phyloP scores from a whole-genome alignment of 257 asterid genomes.

The Agastache rugosa region DNA sequence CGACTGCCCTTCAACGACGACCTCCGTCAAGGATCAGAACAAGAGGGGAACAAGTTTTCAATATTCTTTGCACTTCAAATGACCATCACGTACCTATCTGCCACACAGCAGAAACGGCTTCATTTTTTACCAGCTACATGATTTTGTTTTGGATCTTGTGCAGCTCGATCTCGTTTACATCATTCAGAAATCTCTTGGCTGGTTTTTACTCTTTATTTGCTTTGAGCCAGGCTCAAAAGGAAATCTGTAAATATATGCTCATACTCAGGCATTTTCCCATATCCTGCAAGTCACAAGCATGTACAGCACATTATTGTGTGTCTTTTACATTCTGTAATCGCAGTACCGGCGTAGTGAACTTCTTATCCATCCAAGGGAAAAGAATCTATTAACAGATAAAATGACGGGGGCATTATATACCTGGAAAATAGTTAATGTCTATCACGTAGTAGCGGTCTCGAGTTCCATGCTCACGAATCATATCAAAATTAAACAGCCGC shows the following conservation, averaged over 20 bases:
- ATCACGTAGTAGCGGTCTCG: slow-evolving; percentile 71
- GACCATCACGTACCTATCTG: slow-evolving; percentile 12
- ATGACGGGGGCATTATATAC: slow-evolving; percentile 38
- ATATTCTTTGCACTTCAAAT: slow-evolving; percentile 19
- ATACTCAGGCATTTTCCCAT: slow-evolving; percentile 86
- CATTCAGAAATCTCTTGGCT: background rate
- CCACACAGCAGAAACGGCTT: background rate
- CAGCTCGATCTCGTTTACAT: slow-evolving; percentile 24
- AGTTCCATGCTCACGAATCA: slow-evolving; percentile 82
- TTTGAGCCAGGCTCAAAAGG: slow-evolving; percentile 63
- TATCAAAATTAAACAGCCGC: slow-evolving; percentile 79
- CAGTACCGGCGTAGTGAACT: background rate
- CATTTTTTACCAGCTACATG: background rate
- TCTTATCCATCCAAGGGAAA: slow-evolving; percentile 11
- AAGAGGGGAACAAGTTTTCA: background rate
- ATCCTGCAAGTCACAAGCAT: slow-evolving; percentile 56
- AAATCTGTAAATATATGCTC: slow-evolving; percentile 91
- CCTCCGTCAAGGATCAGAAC: background rate
- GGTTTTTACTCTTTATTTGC: slow-evolving; percentile 43
- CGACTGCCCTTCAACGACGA: background rate
- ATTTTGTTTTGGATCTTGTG: slow-evolving; percentile 17
- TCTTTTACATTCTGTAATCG: background rate
- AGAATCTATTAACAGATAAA: background rate
- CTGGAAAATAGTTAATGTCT: slow-evolving; percentile 91
- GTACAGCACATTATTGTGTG: background rate